Evolutionary conservation across 345 rosid genomes (phyloP).

Genomic region (Citrus trifoliata): DNA sequence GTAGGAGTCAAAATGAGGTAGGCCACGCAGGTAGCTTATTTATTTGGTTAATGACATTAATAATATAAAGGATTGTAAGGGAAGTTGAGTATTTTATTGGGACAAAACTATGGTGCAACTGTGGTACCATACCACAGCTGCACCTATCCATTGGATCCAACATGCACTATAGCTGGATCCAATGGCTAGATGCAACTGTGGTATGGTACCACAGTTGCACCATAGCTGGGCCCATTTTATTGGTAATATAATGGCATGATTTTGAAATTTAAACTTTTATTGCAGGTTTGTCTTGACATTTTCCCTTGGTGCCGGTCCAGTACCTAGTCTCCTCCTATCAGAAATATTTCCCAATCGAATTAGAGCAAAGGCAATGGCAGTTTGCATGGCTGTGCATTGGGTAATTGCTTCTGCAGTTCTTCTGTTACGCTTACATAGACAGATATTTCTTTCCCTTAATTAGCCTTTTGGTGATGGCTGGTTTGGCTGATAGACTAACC

Average conservation of each 20-base stretch:
- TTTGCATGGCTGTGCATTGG: constrained; percentile 95
- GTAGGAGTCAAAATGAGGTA: not conserved
- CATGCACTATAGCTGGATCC: no score
- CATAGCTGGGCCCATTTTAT: not conserved
- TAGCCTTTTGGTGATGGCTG: not conserved
- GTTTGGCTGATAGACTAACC: not conserved
- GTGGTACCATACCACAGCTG: no score
- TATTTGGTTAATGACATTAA: not conserved
- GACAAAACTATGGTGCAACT: no score
- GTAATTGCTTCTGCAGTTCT: constrained; percentile 37
- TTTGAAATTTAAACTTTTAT: not conserved
- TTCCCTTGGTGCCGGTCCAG: constrained; percentile 91
- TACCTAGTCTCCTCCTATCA: constrained; percentile 82
- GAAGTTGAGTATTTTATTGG: not conserved
- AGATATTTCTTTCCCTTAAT: not conserved
- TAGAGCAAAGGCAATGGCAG: constrained; percentile 87
- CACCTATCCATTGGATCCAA: no score
- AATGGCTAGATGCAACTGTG: no score
- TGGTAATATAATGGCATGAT: not conserved
- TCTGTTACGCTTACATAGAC: not conserved
- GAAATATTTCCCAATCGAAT: constrained; percentile 85
- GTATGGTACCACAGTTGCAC: no score
- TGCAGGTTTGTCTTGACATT: constrained; percentile 83
- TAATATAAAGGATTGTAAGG: not conserved
- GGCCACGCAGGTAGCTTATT: not conserved